These are phyloP conservation scores for Polytolypa hystricis DNA, from an alignment of 2,329 filamentous ascomycete species.

Conservation along the genomic window DNA sequence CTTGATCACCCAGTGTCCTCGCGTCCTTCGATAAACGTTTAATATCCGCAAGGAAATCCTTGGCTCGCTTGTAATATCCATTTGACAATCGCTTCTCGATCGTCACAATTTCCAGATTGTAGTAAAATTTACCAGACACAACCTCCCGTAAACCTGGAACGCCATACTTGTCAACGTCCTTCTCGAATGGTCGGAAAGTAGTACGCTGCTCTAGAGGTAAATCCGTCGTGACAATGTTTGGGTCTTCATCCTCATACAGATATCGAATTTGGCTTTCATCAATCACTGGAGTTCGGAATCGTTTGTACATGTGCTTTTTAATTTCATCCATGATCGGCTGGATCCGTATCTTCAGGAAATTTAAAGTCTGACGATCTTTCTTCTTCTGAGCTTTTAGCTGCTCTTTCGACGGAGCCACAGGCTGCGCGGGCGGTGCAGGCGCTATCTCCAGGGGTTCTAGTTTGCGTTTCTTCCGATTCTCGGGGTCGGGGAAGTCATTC, in stretches of 20 bases:
- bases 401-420: constrained; percentile 56
- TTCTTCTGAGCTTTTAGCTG: constrained; percentile 72
- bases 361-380: constrained; percentile 71
- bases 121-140: constrained; percentile 73
- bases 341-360: constrained; percentile 75
- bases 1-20: constrained; percentile 67
- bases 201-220: constrained; percentile 47
- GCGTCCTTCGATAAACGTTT: constrained; percentile 76
- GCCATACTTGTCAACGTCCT: constrained; percentile 67
- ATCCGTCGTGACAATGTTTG: constrained; percentile 51
- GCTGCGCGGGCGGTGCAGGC: constrained; percentile 53
- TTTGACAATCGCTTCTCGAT: constrained; percentile 97
- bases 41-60: constrained; percentile 82
- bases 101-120: constrained; percentile 83
- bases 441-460: constrained; percentile 68
- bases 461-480: constrained; percentile 74
- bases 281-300: constrained; percentile 73
- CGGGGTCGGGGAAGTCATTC: constrained; percentile 73
- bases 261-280: constrained; percentile 65
- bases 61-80: constrained; percentile 84
- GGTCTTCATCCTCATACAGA: constrained; percentile 72
- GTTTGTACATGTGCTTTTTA: constrained; percentile 83
- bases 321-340: constrained; percentile 97
- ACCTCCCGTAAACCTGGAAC: constrained; percentile 65
- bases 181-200: constrained; percentile 62